A percentile compares a stretch with the other conserved stretches of the same genome.
phyloP scores from a whole-genome alignment of 352 stramenopile genomes.

The Globisporangium camurandrum region DNA sequence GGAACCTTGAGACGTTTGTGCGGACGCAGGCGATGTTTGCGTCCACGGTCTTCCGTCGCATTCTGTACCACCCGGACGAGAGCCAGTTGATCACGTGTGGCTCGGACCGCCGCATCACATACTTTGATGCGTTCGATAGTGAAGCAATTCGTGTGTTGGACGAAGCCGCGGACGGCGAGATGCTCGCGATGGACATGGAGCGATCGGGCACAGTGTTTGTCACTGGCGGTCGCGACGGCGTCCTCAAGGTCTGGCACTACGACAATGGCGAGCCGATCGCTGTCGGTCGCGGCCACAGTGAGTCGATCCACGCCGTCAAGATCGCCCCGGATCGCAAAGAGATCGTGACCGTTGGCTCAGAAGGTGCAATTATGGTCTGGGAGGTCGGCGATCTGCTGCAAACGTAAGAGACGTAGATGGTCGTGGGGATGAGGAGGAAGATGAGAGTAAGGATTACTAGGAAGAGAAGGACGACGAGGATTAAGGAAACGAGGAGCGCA shows the following conservation, averaged over 20 bases:
- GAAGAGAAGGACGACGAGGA: too few relatives aligned
- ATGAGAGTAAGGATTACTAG: too few relatives aligned
- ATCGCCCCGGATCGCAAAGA: conserved; percentile 90
- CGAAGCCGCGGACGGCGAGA: conserved; percentile 82
- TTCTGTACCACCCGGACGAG: conserved; percentile 95
- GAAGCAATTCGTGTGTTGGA: conserved; percentile 92
- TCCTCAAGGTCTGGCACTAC: conserved; percentile 95
- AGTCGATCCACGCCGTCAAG: conserved; percentile 89
- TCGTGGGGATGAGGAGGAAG: too few relatives aligned
- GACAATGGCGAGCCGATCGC: conserved; percentile 90
- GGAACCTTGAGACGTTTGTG: conserved; percentile 92
- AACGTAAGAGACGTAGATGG: too few relatives aligned
- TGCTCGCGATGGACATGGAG: conserved; percentile 93
- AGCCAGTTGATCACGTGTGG: conserved; percentile 94
- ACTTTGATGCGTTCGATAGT: conserved; percentile 95
- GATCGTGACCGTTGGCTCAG: conserved; percentile 90
- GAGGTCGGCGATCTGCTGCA: too few relatives aligned
- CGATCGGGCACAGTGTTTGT: conserved; percentile 86
- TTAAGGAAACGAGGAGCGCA: too few relatives aligned
- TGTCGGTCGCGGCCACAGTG: conserved; percentile 90
- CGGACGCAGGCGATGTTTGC: conserved; percentile 94
- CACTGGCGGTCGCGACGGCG: conserved; percentile 84
- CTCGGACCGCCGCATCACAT: conserved; percentile 93
- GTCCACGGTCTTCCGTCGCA: conserved; percentile 90
- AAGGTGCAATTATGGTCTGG: too few relatives aligned